Evolutionary conservation across 2,329 filamentous ascomycete genomes (phyloP), one percentile per base, ranked within the genome.

Genomic region (Aspergillus aculeatus): DNA sequence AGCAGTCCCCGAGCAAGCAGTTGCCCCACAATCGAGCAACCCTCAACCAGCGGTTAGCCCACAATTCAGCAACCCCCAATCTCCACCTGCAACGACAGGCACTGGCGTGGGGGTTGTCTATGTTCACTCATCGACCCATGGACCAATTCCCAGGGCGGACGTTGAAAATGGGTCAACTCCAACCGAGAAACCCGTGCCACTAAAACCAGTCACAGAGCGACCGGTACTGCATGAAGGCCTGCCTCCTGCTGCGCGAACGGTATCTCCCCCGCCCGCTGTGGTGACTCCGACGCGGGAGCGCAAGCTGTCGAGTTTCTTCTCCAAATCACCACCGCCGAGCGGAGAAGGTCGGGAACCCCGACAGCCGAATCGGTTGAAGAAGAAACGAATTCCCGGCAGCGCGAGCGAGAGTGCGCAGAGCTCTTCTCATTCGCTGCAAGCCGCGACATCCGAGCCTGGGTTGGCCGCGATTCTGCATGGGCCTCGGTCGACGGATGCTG

Each of bases 291-390:
- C 80, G 5, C 87, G 84, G 62, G 89, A 92, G 58, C 84, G 87
- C 31, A 88, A 85, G 60, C 75, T 96, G 57, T 82, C 89, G 54
- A 85, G 80, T 68, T 78, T 96, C 41, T 89, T 96, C 69, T 84
- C 70, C 26, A 78, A 89, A 68, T 84, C 88, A 64, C 88, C 89
- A 2, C 86, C 89, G 1, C 82, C 83, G 0, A 82, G 79, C 26
- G 84, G 86, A 47, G 83, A 78, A 3, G 75, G 80, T 41, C 88
- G 88, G 63, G 87, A 84, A 68, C 75, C 70, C 9, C 85, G 90
- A 50, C 89, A 89, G 71, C 91, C 92, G 0, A 97, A 96, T 70
- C 96, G 97, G 76, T 80, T 99, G 54, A 90, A 89, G 75, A 98
- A 98, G 81, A 96, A 91, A 76, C 83, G 78, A n/a, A 80, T 90